Evolutionary conservation across 1,284 basidiomycete species (phyloP).

Genomic region (Gymnopus androsaceus): DNA sequence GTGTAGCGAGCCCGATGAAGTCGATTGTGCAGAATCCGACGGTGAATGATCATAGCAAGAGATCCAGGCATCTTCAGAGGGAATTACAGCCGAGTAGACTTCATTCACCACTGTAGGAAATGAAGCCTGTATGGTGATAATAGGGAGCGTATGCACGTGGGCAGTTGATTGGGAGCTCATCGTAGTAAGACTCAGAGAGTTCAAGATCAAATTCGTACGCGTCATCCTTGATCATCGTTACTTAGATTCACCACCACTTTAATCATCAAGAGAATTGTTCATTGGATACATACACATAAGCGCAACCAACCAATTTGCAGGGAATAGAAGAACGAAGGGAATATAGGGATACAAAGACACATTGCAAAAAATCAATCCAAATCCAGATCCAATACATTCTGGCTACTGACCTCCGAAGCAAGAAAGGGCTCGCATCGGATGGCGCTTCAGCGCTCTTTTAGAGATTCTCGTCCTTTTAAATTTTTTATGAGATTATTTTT

Average conservation of each 20-base stretch:
- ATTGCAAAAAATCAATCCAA: conserved; percentile 1
- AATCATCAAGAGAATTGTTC: neutral
- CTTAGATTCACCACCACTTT: too few relatives aligned
- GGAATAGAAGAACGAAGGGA: neutral
- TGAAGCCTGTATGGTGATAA: conserved; percentile 64
- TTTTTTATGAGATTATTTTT: too few relatives aligned
- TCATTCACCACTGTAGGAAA: conserved; percentile 61
- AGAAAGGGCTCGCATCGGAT: conserved; percentile 1
- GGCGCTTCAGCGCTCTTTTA: conserved; percentile 13
- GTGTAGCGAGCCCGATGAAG: conserved; percentile 52
- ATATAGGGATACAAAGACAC: neutral
- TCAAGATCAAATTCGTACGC: neutral
- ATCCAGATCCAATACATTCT: neutral
- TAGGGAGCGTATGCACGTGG: conserved; percentile 39
- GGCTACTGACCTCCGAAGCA: neutral
- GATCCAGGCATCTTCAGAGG: conserved; percentile 68
- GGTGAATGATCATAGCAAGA: conserved; percentile 58
- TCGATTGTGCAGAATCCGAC: neutral
- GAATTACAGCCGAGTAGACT: conserved; percentile 53
- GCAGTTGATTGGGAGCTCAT: neutral
- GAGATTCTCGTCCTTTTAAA: neutral
- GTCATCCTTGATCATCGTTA: neutral
- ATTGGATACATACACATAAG: neutral
- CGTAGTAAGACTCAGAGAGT: conserved; percentile 4
- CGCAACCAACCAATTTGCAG: neutral